These are phyloP conservation scores for Thamnidium elegans DNA, from an alignment of 192 early-diverging fungal species.

Conservation along the genomic window DNA sequence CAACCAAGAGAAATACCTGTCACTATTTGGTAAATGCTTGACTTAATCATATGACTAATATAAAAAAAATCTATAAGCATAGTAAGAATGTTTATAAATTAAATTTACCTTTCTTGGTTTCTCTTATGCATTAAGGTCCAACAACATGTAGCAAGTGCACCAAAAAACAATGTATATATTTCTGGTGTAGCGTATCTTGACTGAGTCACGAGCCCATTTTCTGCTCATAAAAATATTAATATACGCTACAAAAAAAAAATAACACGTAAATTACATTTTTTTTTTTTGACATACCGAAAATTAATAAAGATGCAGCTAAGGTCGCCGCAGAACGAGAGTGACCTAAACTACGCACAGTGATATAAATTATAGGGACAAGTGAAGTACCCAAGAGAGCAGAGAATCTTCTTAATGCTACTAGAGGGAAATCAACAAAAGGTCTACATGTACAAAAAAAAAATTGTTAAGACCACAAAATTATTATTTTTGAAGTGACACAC, in stretches of 20 bases:
- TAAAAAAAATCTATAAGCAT: background rate
- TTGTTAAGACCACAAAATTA: background rate
- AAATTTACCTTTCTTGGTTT: conserved; percentile 21
- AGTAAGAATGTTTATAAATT: conserved; percentile 49
- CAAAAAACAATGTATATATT: conserved; percentile 1
- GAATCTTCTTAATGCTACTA: conserved; percentile 74
- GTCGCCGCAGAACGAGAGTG: conserved; percentile 67
- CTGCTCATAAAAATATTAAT: conserved; percentile 38
- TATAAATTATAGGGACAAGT: conserved; percentile 75
- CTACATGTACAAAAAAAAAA: background rate
- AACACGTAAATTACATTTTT: background rate
- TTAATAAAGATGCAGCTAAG: conserved; percentile 72
- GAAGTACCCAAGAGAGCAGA: conserved; percentile 75
- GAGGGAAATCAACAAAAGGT: conserved; percentile 49
- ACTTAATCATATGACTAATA: conserved; percentile 28
- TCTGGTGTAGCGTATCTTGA: conserved; percentile 14
- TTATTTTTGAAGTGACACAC: background rate
- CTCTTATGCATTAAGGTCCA: conserved; percentile 84
- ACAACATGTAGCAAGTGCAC: conserved; percentile 60
- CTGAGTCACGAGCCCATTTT: conserved; percentile 79
- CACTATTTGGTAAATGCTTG: conserved; percentile 81
- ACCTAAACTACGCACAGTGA: conserved; percentile 77
- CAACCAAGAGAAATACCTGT: conserved; percentile 79
- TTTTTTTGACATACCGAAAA: conserved; percentile 58
- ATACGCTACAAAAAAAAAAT: background rate